phyloP scores from a whole-genome alignment of 2,329 filamentous ascomycete species.

The Pseudocercospora eumusae region DNA sequence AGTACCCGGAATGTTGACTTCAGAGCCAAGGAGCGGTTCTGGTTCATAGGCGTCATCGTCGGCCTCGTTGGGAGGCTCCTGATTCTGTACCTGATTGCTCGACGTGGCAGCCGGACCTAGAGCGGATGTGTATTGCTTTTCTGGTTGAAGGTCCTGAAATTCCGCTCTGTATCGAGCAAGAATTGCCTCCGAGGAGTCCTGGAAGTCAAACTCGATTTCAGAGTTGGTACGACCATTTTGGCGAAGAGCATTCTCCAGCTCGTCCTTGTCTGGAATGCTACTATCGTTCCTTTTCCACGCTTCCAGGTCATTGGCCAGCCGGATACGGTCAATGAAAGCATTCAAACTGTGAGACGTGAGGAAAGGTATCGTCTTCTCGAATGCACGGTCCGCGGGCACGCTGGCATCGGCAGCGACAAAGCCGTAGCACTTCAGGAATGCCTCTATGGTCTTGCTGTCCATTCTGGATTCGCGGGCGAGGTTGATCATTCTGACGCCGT shows the following conservation, averaged over 20 bases:
- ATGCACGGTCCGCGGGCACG: constrained; percentile 11
- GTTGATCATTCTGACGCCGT: constrained; percentile 13
- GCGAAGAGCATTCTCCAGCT: not conserved
- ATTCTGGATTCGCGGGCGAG: constrained; percentile 16
- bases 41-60: not conserved
- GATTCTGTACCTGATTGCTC: not conserved
- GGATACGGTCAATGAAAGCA: not conserved
- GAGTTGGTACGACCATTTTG: not conserved
- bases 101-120: not conserved
- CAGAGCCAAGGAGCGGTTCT: not conserved
- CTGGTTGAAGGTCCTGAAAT: not conserved
- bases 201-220: not conserved
- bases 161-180: not conserved
- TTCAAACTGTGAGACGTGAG: not conserved
- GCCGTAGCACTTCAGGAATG: constrained; percentile 21
- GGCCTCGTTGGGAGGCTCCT: not conserved
- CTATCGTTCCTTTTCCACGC: not conserved
- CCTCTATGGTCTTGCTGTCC: constrained; percentile 18
- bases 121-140: not conserved
- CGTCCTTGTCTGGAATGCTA: not conserved
- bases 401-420: constrained; percentile 4
- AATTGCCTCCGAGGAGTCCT: not conserved
- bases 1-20: not conserved
- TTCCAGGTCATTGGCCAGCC: not conserved
- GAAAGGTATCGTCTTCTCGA: constrained; percentile 15